Percentiles rank a stretch among this genome's conserved stretches.
Conservation (phyloP, 192 early-diverging fungal species). For the Backusella mclennaniae region DNA sequence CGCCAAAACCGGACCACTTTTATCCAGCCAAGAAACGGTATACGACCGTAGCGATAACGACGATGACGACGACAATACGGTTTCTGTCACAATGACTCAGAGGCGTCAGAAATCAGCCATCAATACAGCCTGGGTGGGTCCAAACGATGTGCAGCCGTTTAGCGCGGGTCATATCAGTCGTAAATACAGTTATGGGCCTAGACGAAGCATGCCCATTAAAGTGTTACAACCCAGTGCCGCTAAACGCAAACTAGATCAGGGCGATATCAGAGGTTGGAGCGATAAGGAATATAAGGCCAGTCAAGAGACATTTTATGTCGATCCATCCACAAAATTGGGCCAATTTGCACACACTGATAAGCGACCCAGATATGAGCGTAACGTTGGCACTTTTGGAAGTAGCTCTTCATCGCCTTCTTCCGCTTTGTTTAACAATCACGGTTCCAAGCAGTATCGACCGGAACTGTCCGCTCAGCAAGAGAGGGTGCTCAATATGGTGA, state of each 20-base stretch:
- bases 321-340: neutral
- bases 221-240: neutral
- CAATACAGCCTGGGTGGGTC: neutral
- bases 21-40: constrained; percentile 10
- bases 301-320: neutral
- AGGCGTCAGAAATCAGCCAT: neutral
- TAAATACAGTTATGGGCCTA: neutral
- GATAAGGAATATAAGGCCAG: neutral
- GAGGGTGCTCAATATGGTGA: constrained; percentile 56
- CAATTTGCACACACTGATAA: neutral
- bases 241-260: neutral
- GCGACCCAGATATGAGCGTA: neutral
- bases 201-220: neutral
- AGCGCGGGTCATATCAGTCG: neutral
- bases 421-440: neutral
- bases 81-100: neutral
- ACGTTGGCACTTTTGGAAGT: neutral
- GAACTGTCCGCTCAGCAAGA: constrained; percentile 54
- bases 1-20: neutral
- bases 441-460: constrained; percentile 10
- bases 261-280: neutral
- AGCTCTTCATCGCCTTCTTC: neutral
- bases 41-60: neutral
- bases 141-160: constrained; percentile 2
- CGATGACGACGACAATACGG: no score